These are phyloP conservation scores for Tuber microsphaerosporum DNA, from an alignment of 495 filamentous ascomycete species.

Conservation along the genomic window DNA sequence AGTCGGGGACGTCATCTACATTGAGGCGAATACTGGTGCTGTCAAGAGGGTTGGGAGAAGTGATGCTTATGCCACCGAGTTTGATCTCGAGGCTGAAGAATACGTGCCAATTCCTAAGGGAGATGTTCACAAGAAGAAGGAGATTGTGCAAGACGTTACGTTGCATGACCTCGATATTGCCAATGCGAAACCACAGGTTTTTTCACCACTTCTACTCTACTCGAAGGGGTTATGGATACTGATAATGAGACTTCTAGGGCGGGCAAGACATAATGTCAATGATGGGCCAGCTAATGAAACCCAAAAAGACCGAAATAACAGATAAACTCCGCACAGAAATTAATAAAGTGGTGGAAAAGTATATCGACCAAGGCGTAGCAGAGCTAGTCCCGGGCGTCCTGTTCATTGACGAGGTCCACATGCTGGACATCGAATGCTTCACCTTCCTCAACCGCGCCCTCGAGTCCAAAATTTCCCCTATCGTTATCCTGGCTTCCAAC, in stretches of 20 bases:
- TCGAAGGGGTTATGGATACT: constrained; percentile 9
- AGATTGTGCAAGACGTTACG: constrained; percentile 98
- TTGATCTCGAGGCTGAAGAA: constrained; percentile 96
- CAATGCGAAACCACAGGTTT: constrained; percentile 68
- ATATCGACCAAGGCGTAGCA: constrained; percentile 96
- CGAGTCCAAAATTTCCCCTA: constrained; percentile 84
- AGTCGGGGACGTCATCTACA: constrained; percentile 95
- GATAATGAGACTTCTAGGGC: constrained; percentile 51
- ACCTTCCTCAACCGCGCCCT: constrained; percentile 96
- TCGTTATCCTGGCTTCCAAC: constrained; percentile 95
- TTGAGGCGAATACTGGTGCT: constrained; percentile 94
- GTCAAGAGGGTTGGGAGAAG: constrained; percentile 93
- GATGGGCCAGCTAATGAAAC: constrained; percentile 99
- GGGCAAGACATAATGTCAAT: constrained; percentile 99
- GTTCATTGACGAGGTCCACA: constrained; percentile 98
- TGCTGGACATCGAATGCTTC: constrained; percentile 98
- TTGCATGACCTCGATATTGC: constrained; percentile 94
- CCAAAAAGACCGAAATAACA: constrained; percentile 96
- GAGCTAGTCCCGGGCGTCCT: constrained; percentile 94
- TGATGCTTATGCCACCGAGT: constrained; percentile 94
- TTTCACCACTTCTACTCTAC: neutral
- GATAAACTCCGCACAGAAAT: constrained; percentile 93
- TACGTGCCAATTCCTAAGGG: constrained; percentile 98
- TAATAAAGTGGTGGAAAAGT: constrained; percentile 96
- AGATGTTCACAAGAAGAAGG: constrained; percentile 99